These are phyloP conservation scores for Adansonia gregorii DNA, from an alignment of 441 rosid genomes.

Conservation along the genomic window DNA sequence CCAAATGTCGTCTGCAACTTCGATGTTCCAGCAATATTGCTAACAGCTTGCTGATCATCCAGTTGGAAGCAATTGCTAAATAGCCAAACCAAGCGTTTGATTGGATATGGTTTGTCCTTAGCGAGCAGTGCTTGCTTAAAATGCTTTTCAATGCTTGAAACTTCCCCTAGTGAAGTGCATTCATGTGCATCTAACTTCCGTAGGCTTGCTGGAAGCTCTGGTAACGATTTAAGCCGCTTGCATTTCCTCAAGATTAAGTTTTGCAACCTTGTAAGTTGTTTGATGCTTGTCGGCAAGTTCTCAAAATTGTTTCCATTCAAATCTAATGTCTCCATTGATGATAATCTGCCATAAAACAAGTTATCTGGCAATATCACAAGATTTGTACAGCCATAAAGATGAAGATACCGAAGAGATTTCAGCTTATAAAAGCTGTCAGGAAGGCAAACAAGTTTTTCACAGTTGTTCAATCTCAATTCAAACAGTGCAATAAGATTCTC, in stretches of 20 bases:
- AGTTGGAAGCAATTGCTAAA: constrained; percentile 2
- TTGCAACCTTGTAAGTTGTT: background rate
- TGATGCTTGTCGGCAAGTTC: constrained; percentile 26
- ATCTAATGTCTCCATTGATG: background rate
- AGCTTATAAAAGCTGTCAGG: background rate
- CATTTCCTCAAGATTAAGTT: constrained; percentile 22
- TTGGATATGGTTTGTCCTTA: background rate
- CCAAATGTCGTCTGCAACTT: background rate
- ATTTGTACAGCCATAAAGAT: background rate
- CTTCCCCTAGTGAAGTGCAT: constrained; percentile 20
- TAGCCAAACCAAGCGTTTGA: background rate
- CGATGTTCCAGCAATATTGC: background rate
- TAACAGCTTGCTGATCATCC: background rate
- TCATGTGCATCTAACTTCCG: background rate
- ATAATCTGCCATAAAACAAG: background rate
- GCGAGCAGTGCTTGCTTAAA: background rate
- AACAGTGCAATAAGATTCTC: no score
- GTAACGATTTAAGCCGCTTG: constrained; percentile 2
- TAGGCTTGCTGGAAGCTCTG: constrained; percentile 24
- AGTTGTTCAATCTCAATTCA: no score
- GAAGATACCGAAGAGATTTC: background rate
- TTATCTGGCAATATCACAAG: background rate
- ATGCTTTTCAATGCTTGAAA: background rate
- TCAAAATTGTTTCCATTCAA: background rate
- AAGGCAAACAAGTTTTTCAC: background rate